Evolutionary conservation across 2,329 filamentous ascomycete genomes (phyloP).

Genomic region (Penicillium sp.): DNA sequence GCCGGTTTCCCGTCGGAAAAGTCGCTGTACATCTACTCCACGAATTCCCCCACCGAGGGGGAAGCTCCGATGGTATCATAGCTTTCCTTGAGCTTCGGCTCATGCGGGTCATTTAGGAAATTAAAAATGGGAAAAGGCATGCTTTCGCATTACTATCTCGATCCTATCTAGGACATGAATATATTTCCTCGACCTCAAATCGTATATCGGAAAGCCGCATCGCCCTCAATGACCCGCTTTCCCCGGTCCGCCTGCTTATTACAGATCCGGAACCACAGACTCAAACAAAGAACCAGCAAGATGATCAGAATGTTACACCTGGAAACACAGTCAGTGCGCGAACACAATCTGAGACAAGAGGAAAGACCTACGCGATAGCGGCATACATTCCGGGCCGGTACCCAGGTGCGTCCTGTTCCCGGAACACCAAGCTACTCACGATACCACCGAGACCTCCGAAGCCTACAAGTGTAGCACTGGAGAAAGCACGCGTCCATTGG

Average conservation of each 20-base stretch:
- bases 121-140: not conserved
- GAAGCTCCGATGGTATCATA: conserved; percentile 1
- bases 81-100: not conserved
- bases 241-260: conserved; percentile 39
- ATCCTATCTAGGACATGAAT: not conserved
- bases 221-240: conserved; percentile 37
- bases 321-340: conserved; percentile 7
- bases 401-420: conserved; percentile 40
- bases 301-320: conserved; percentile 39
- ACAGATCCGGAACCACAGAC: conserved; percentile 34
- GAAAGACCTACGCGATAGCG: conserved; percentile 30
- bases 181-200: conserved; percentile 13
- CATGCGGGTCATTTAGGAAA: not conserved
- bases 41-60: not conserved
- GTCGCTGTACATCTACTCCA: conserved; percentile 1
- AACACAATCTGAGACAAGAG: not conserved
- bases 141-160: not conserved
- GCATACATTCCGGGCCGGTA: conserved; percentile 40
- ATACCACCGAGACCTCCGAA: conserved; percentile 79
- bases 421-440: conserved; percentile 70
- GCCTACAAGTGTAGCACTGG: conserved; percentile 72
- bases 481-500: conserved; percentile 84
- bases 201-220: conserved; percentile 42
- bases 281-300: conserved; percentile 30
- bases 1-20: conserved; percentile 23